Conservation (phyloP, 768 basidiomycete genomes). For the Butyriboletus loyo region DNA sequence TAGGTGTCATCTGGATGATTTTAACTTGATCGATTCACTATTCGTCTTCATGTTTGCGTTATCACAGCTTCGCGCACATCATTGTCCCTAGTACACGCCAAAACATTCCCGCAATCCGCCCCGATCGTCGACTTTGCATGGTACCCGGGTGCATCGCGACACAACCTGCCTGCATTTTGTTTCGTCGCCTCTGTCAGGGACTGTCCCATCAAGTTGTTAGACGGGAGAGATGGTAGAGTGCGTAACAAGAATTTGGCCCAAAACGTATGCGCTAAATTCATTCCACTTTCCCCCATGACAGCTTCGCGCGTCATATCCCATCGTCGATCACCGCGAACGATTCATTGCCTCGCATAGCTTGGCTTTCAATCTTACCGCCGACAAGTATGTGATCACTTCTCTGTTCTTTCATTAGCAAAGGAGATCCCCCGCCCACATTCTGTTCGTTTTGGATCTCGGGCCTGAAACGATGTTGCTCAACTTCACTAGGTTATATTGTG, state of each 20-base stretch:
- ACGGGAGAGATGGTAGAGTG: conserved; percentile 76
- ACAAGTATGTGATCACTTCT: conserved; percentile 45
- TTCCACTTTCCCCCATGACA: conserved; percentile 26
- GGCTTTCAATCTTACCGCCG: conserved; percentile 66
- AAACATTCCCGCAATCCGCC: conserved; percentile 51
- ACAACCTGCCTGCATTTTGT: conserved; percentile 67
- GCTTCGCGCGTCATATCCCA: conserved; percentile 89
- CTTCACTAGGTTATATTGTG: conserved; percentile 66
- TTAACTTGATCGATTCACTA: background rate
- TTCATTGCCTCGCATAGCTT: conserved; percentile 84
- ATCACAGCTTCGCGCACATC: background rate
- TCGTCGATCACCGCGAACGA: conserved; percentile 92
- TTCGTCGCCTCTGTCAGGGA: conserved; percentile 84
- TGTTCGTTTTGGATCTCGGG: background rate
- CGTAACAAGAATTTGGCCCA: conserved; percentile 11
- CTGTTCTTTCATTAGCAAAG: no score
- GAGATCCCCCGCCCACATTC: background rate
- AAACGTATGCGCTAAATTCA: no score
- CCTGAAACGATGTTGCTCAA: background rate
- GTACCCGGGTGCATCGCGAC: conserved; percentile 73
- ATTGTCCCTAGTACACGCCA: conserved; percentile 11
- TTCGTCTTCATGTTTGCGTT: background rate
- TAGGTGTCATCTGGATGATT: background rate
- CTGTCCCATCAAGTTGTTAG: conserved; percentile 79
- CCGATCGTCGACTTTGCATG: conserved; percentile 79